These are phyloP conservation scores for Phytomonas sp. DNA, from an alignment of 208 protist species.

Conservation along the genomic window DNA sequence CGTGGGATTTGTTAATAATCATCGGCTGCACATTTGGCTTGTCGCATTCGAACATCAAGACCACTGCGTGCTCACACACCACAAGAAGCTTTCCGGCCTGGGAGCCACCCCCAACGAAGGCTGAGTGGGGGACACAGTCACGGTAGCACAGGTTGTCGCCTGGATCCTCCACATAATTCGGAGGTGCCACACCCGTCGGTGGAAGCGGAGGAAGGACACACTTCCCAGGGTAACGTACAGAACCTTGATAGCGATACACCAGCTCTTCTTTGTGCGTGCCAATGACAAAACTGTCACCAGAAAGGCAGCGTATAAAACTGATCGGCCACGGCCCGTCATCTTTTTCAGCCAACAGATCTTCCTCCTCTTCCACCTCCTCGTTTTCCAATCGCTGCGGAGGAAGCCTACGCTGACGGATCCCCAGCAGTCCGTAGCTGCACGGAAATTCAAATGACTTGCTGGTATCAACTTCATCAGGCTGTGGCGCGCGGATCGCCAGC, in stretches of 20 bases:
- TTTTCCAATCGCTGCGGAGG: slow-evolving; percentile 48
- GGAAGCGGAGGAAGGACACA: slow-evolving; percentile 67
- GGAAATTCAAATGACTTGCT: slow-evolving; percentile 58
- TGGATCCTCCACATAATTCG: slow-evolving; percentile 85
- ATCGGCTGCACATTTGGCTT: slow-evolving; percentile 12
- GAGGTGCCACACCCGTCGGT: slow-evolving; percentile 76
- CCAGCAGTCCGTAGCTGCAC: slow-evolving; percentile 52
- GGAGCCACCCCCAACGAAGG: slow-evolving; percentile 21
- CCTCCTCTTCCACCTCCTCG: slow-evolving; percentile 51
- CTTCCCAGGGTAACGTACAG: slow-evolving; percentile 50
- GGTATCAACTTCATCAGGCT: slow-evolving; percentile 35
- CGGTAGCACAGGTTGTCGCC: slow-evolving; percentile 77
- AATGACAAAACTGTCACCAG: slow-evolving; percentile 24
- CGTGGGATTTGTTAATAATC: slow-evolving; percentile 58
- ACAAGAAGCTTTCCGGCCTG: slow-evolving; percentile 20
- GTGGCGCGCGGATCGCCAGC: slow-evolving; percentile 46
- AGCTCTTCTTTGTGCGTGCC: slow-evolving; percentile 67
- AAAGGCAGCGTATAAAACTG: slow-evolving; percentile 33
- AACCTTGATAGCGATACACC: slow-evolving; percentile 52
- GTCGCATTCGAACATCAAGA: slow-evolving; percentile 13
- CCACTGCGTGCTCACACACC: slow-evolving; percentile 33
- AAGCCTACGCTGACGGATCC: slow-evolving; percentile 60
- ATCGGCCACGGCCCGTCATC: slow-evolving; percentile 76
- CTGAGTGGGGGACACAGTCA: slow-evolving; percentile 29
- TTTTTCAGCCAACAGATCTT: slow-evolving; percentile 67